A percentile compares a stretch with the other conserved stretches of the same genome.
phyloP scores from a whole-genome alignment of 805 yeast species.

The Pichia exigua region DNA sequence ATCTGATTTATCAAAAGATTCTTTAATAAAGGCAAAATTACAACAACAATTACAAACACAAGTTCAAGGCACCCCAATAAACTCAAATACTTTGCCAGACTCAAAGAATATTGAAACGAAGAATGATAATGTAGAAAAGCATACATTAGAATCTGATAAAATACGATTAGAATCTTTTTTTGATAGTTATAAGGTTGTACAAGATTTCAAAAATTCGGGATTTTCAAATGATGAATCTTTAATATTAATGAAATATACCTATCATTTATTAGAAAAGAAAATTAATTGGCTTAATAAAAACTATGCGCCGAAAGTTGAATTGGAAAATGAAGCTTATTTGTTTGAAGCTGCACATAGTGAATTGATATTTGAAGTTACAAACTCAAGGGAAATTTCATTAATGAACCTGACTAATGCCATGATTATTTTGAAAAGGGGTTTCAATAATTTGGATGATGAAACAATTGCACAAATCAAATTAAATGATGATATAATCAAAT shows the following conservation, averaged over 20 bases:
- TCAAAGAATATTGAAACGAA: background rate
- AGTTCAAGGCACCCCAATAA: background rate
- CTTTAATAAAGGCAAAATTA: background rate
- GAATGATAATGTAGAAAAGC: too few species aligned
- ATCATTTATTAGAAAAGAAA: conserved; percentile 27
- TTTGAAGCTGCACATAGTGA: conserved; percentile 93
- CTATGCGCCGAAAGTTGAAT: conserved; percentile 52
- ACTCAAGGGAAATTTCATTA: conserved; percentile 61
- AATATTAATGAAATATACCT: conserved; percentile 41
- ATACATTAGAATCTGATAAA: conserved; percentile 5
- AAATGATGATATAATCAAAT: conserved; percentile 63
- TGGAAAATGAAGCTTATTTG: conserved; percentile 81
- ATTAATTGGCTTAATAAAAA: conserved; percentile 40
- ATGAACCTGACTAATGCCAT: conserved; percentile 59
- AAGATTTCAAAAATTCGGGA: conserved; percentile 46
- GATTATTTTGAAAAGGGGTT: conserved; percentile 62
- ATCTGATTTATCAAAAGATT: background rate
- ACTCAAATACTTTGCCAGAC: background rate
- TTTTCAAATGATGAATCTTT: conserved; percentile 57
- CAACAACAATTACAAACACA: background rate
- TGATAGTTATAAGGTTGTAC: conserved; percentile 57
- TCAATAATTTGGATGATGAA: conserved; percentile 69
- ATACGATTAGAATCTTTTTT: conserved; percentile 33
- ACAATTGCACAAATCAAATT: conserved; percentile 49
- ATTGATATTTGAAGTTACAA: conserved; percentile 66